Conservation (phyloP, 2,329 filamentous ascomycete genomes). For the Penicillium sp. region DNA sequence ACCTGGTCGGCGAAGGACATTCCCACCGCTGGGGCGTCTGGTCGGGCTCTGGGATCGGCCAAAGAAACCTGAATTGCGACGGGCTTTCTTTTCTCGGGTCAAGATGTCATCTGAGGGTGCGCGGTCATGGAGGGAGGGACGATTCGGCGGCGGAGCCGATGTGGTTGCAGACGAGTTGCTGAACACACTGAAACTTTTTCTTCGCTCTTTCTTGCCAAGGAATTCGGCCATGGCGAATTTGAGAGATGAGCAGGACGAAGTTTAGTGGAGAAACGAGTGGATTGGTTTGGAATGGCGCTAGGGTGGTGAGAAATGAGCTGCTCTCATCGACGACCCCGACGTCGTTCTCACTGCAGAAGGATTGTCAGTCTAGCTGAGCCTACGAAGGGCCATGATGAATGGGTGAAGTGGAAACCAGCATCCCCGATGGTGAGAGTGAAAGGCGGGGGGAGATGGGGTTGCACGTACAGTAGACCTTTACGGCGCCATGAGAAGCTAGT, state of each 20-base stretch:
- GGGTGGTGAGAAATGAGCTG: conserved; percentile 15
- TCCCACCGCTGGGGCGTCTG: conserved; percentile 27
- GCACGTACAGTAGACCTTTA: conserved; percentile 31
- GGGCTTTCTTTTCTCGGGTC: conserved; percentile 34
- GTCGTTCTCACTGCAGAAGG: conserved; percentile 30
- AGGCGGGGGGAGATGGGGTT: conserved; percentile 15
- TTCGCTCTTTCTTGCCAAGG: conserved; percentile 34
- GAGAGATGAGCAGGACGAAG: not conserved
- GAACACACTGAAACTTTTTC: conserved; percentile 38
- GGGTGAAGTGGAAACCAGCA: not conserved
- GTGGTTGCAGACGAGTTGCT: conserved; percentile 28
- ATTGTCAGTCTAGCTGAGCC: too few species aligned
- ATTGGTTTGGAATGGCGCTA: conserved; percentile 8
- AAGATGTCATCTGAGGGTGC: conserved; percentile 39
- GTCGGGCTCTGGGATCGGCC: conserved; percentile 27
- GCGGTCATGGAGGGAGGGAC: conserved; percentile 31
- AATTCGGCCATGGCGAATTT: conserved; percentile 32
- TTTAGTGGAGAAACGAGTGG: not conserved
- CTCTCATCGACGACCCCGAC: conserved; percentile 33
- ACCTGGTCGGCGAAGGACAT: conserved; percentile 28
- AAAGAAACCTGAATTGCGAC: conserved; percentile 42
- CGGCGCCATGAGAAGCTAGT: conserved; percentile 35
- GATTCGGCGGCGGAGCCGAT: conserved; percentile 20
- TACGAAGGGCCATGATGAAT: too few species aligned
- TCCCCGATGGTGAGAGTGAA: conserved; percentile 1